Percentiles rank a stretch among this genome's conserved stretches.
These are phyloP conservation scores for Talaromyces stipitatus DNA, from an alignment of 495 filamentous ascomycete genomes.

Conservation along the genomic window DNA sequence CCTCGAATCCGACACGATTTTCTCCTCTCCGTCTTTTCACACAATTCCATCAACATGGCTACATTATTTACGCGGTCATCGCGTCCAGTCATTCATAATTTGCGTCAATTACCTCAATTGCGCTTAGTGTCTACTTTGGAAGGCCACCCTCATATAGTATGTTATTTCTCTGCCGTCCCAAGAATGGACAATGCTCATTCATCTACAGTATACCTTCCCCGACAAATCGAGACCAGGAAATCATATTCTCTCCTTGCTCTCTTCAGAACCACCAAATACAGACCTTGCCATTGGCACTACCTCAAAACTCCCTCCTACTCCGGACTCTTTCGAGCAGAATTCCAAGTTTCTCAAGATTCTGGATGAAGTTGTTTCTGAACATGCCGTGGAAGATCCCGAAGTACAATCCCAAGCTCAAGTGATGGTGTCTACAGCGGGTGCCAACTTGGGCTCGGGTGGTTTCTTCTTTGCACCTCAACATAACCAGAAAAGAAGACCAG, in stretches of 20 bases:
- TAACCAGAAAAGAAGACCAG: slow-evolving; percentile 19
- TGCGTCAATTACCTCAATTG: slow-evolving; percentile 20
- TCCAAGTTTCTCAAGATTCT: slow-evolving; percentile 67
- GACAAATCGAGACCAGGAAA: slow-evolving; percentile 27
- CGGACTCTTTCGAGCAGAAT: slow-evolving; percentile 71
- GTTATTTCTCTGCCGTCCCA: slow-evolving; percentile 3
- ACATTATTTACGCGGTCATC: not conserved
- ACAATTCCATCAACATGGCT: not conserved
- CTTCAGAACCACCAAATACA: slow-evolving; percentile 61
- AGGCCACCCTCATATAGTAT: slow-evolving; percentile 48
- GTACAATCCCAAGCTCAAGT: slow-evolving; percentile 69
- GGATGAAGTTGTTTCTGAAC: slow-evolving; percentile 58
- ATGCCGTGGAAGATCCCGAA: slow-evolving; percentile 65
- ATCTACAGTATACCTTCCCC: slow-evolving; percentile 62
- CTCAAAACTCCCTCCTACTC: slow-evolving; percentile 64
- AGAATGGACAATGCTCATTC: not conserved
- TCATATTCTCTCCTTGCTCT: slow-evolving; percentile 65
- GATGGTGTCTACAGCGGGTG: slow-evolving; percentile 71
- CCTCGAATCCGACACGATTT: not conserved
- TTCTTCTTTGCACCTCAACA: slow-evolving; percentile 49
- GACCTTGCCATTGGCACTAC: slow-evolving; percentile 70
- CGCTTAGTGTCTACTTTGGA: slow-evolving; percentile 45
- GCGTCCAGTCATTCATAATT: not conserved
- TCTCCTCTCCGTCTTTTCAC: not conserved
- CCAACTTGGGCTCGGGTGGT: slow-evolving; percentile 58